Evolutionary conservation across 257 asterid genomes (phyloP).

Genomic region (Parsonsia alboflavescens): DNA sequence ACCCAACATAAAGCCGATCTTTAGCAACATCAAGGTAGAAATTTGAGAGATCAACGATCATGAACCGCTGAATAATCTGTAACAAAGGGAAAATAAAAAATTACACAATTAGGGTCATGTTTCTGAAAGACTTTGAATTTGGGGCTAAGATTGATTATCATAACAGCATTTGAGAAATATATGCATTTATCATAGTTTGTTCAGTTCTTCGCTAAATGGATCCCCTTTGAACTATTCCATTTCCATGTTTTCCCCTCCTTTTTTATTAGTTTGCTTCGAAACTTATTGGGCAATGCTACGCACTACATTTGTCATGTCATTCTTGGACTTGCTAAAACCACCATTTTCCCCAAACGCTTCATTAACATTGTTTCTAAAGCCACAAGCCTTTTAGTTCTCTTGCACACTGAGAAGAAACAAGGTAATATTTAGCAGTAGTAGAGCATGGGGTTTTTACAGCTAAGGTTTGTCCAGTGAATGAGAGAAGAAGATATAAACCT

Average conservation of each 20-base stretch:
- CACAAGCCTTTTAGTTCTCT: neutral
- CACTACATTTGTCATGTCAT: neutral
- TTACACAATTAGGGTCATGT: neutral
- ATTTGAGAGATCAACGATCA: constrained; percentile 87
- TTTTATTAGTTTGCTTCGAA: too few relatives aligned
- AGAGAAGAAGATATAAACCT: constrained; percentile 44
- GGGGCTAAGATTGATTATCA: neutral
- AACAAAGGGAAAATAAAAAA: constrained; percentile 17
- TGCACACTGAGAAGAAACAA: neutral
- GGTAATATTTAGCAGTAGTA: neutral
- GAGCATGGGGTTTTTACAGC: too few relatives aligned
- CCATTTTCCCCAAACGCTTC: neutral
- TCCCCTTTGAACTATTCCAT: too few relatives aligned
- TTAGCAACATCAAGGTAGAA: constrained; percentile 93
- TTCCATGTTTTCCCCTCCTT: too few relatives aligned
- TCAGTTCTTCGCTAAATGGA: neutral
- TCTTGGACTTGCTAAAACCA: neutral
- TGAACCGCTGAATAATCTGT: constrained; percentile 89
- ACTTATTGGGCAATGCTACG: too few relatives aligned
- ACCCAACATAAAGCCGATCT: constrained; percentile 99
- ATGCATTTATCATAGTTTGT: neutral
- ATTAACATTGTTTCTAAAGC: neutral
- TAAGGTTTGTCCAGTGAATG: neutral
- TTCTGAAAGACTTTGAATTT: neutral
- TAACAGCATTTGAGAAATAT: neutral